Evolutionary conservation across 495 filamentous ascomycete species (phyloP), one percentile per base, ranked within the genome.

Genomic region (Viridothelium virens): DNA sequence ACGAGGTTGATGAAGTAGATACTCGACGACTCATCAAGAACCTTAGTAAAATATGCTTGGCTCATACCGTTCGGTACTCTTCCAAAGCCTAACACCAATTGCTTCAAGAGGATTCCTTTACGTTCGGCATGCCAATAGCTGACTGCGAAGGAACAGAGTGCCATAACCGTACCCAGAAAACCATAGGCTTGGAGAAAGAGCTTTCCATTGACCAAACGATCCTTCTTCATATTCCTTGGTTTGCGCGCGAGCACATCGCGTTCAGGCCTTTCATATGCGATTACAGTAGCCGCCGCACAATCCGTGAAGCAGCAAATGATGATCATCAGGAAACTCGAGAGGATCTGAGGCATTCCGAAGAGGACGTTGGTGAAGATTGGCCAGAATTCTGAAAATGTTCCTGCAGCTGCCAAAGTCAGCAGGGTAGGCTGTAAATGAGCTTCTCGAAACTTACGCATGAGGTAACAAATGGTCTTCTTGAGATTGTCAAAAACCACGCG

Each of bases 1-100:
- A 91, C 86, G 9, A 91, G 76, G n/a, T 82, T 89, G 38, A 90
- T 82, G 68, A 91, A 91, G 69, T 91, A 91, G 44, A 90, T 84
- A 34, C 81, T 84, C 37, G 82, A 85, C 31, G 85, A 87, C 56
- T 81, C 79, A 65, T 85, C 86, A 16, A 85, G 70, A 33, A 78
- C 74, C 31, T 74, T 71, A 4, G 74, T 78, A 62, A 78, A 81
- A 62, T 75, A 82, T 38, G 83, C 82, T 0, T 75, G 59, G 56
- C 81, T 77, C 25, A 86, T 73, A 14, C 70, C 70, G 31, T 76
- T 72, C 0, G 81, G 80, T 3, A 80, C 68, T 18, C 71, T 72
- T 14, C 84, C 86, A 70, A 85, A 90, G 11, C 77, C 75, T 69
- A 90, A 85, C 82, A 83, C 86, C 7, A 88, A 70, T 3, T 78